Evolutionary conservation across 306 rosid species (phyloP), one percentile per base, ranked within the genome.

Genomic region (Dalbergia oliveri): DNA sequence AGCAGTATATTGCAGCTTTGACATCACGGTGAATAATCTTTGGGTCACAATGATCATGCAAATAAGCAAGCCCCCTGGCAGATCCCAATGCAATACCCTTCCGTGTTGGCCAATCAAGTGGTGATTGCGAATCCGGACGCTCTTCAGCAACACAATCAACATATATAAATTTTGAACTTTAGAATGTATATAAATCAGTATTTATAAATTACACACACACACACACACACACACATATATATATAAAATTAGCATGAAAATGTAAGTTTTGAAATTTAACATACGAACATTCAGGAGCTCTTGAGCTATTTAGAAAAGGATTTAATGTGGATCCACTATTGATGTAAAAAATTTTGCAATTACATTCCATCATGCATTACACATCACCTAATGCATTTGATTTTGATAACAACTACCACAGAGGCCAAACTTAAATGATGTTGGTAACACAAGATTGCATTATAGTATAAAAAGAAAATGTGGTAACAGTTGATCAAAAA

Each of bases 1-100:
- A 65, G 67, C 63, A 77, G 65, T 65, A 77, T 77, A 53, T 77
- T 77, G 72, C 81, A 51, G 81, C 75, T 26, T 77, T 77, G 6
- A 77, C 81, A 67, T 77, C 75, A 41, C 68, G 81, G 35, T 77
- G 81, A 67, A 77, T 77, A 33, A 67, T 67, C 35, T 43, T 77
- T 5, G 59, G 75, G 21, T 66, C 19, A 67, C 81, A 77, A 26
- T 54, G 19, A 15, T 77, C 81, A 15, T 77, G 81, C 68, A 77
- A 77, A 66, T 77, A 77, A 66, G 81, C 81, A 67, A 77, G 75
- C 47, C 81, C 81, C 59, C 45, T 77, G 4, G 81, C 81, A 66
- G 81, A 18, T 67, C 75, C 81, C 14, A 67, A 47, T 8, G 75
- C 68, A 41, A 77, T 67, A 23, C 4, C 14, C 81, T 66, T 67